phyloP scores from a whole-genome alignment of 805 yeast genomes.

The Novakomyces olei region DNA sequence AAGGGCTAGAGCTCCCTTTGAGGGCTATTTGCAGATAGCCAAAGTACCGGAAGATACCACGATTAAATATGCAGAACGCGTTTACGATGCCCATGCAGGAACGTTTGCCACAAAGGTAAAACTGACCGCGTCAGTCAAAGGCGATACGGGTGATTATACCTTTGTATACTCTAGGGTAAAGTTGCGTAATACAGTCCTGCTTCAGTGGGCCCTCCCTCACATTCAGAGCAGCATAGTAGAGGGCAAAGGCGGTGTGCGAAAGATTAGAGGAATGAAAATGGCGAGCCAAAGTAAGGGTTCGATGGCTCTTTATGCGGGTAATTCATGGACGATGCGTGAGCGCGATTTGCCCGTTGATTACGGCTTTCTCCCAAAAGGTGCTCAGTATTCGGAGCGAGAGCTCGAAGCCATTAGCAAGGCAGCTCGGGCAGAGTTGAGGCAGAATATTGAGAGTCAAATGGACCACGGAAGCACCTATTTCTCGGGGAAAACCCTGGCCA shows the following conservation, averaged over 20 bases:
- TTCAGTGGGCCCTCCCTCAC: conserved; percentile 49
- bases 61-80: conserved; percentile 11
- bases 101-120: conserved; percentile 30
- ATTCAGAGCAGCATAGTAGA: conserved; percentile 19
- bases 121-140: conserved; percentile 19
- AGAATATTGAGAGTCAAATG: conserved; percentile 34
- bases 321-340: conserved; percentile 16
- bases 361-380: conserved; percentile 28
- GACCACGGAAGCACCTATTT: conserved; percentile 71
- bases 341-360: conserved; percentile 20
- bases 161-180: conserved; percentile 23
- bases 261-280: too few species aligned
- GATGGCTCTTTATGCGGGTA: conserved; percentile 17
- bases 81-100: conserved; percentile 42
- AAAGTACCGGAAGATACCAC: conserved; percentile 24
- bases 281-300: conserved; percentile 29
- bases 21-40: conserved; percentile 40
- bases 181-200: conserved; percentile 20
- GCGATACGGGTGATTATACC: conserved; percentile 20
- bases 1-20: too few species aligned
- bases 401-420: conserved; percentile 22
- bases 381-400: conserved; percentile 20
- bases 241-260: conserved; percentile 10
- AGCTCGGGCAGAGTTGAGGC: conserved; percentile 29
- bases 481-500: conserved; percentile 70